Evolutionary conservation across 2,329 filamentous ascomycete species (phyloP), one percentile per base, ranked within the genome.

Genomic region (Fusarium sterilihyphosum): DNA sequence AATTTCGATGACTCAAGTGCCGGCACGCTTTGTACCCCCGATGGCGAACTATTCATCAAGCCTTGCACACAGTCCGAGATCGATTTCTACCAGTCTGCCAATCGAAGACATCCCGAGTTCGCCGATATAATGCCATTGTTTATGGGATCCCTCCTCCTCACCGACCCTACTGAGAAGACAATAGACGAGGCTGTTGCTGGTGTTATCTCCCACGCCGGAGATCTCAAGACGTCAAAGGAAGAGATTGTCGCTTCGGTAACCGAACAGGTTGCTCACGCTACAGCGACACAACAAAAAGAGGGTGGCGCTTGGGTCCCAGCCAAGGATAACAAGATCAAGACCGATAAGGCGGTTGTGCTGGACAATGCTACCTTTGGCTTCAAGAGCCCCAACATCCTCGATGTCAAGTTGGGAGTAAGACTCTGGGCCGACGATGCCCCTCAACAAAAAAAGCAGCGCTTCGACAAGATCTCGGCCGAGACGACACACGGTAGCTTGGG

Each of bases 11-110:
- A 54, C 80, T 71, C 52, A 80, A 98, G 95, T 84, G 95, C 97
- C 76, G 96, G 96, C 74, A 96, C 97, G 53, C 90, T 97, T 78
- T 95, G 92, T 80, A 94, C 97, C 80, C 87, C 89, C 63, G 91
- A 94, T 61, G 96, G 96, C 81, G 90, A 93, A 73, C 87, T 98
- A 40, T 93, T 99, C 81, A 94, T 98, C 81, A 99, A 99, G 84
- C 96, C 96, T 24, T 98, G 96, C 83, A 97, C 94, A 1, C 85
- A 91, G 72, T 88, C 91, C 73, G 96, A 99, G 84, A 91, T 98
- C 78, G 88, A 91, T 50, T 99, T 99, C 83, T 99, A 99, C 86
- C 90, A 98, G 81, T 90, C 91, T 44, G 92, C 91, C 35, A 82
- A 83, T 59, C 83, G 88, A 40, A 84, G 88, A 29, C 92, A 97